Base-by-base conservation (phyloP, 306 rosid genomes). In the Fragaria iinumae region DNA sequence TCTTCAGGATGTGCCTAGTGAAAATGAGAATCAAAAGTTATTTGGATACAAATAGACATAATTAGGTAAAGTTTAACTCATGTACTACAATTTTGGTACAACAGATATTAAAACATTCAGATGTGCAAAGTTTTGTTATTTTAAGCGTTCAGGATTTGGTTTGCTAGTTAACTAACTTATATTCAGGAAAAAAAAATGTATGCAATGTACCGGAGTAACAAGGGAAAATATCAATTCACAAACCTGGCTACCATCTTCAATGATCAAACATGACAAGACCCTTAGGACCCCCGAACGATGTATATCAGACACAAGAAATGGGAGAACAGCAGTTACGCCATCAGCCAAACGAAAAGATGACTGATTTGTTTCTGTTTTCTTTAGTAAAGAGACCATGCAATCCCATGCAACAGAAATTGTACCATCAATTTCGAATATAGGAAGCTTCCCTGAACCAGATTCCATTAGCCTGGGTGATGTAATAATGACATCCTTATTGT, bases 201-300 rank as follows among this genome's bases (percentile, higher is more conserved):
- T 7, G 12, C 65, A 73, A 21, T 36, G 41, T 3, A 23, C 8
- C 13, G 45, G 44, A 60, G 74, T 43, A 64, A 29, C 43, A 45
- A 50, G 20, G 53, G 45, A 56, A 43, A 43, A 76, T 13, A 47
- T 13, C 36, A 57, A 57, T 67, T 75, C 64, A 85, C 88, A 56
- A 77, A 96, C 99, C 99, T 96, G 98, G 55, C 88, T 77, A 67
- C 71, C 73, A 83, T 96, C 99, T 88, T 96, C 99, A 71, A 93
- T 96, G 66, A 93, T 85, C 83, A 96, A 86, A 81, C 94, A 93
- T 59, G 98, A 91, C 84, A 96, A 82, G 80, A 89, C 86, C 84
- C 99, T 85, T 75, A 96, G 97, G 73, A 89, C 96, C 82, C 99
- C 98, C 17, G 85, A 81, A 53, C 97, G 98, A 83, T 96, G 99